These are phyloP conservation scores for Potentilla sterilis DNA, from an alignment of 306 rosid genomes.

Conservation along the genomic window DNA sequence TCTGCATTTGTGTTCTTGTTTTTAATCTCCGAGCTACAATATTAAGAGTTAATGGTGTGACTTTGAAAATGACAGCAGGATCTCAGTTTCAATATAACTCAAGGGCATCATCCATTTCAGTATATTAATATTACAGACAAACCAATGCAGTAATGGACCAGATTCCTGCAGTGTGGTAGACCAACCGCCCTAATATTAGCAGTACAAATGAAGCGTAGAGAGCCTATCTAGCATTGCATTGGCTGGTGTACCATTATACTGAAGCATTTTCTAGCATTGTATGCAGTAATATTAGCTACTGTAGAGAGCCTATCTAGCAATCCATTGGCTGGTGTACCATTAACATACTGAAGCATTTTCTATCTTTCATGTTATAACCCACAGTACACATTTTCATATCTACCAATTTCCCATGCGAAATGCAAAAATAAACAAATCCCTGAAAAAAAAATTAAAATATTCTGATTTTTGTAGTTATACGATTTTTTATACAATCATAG, in stretches of 20 bases:
- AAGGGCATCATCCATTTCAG: neutral
- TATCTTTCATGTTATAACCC: neutral
- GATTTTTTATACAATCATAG: conserved; percentile 18
- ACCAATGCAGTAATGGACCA: neutral
- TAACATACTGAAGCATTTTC: neutral
- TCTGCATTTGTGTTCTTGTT: neutral
- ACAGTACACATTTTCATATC: neutral
- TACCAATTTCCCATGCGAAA: neutral
- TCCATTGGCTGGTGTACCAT: neutral
- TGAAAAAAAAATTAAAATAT: neutral
- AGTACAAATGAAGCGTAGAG: too few relatives aligned
- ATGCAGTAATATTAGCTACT: too few relatives aligned
- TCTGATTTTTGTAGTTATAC: conserved; percentile 7
- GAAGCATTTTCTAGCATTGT: neutral
- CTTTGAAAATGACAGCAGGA: neutral
- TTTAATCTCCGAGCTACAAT: neutral
- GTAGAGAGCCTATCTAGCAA: neutral
- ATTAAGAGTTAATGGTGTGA: neutral
- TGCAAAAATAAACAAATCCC: neutral
- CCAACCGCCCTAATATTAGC: neutral
- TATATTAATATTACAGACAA: neutral
- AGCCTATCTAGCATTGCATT: neutral
- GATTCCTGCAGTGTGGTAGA: neutral
- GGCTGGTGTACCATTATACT: neutral
- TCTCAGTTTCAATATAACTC: neutral